Percentiles rank a stretch among this genome's conserved stretches.
phyloP scores from a whole-genome alignment of 2,329 filamentous ascomycete species.

The Helotiales sp. region DNA sequence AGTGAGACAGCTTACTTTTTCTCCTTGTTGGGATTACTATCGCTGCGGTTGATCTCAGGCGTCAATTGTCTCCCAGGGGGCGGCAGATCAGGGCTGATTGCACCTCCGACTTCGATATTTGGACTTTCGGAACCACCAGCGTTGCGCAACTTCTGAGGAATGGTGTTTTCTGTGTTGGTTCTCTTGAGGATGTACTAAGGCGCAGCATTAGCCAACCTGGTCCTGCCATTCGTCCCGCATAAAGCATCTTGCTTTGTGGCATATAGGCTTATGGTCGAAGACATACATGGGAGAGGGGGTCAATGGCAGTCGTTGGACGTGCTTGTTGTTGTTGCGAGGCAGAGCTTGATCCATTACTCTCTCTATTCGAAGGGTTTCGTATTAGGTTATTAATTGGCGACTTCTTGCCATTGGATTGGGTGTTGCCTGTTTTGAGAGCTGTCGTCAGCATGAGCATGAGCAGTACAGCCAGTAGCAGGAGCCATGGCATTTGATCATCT shows the following conservation, averaged over 20 bases:
- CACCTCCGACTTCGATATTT: constrained; percentile 32
- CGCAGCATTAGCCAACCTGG: constrained; percentile 31
- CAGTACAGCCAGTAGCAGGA: constrained; percentile 19
- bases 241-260: neutral
- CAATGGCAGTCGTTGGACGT: constrained; percentile 54
- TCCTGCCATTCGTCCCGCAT: neutral
- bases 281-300: constrained; percentile 71
- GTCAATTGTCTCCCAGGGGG: constrained; percentile 45
- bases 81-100: constrained; percentile 35
- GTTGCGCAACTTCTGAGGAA: constrained; percentile 56
- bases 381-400: constrained; percentile 34
- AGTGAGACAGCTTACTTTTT: constrained; percentile 62
- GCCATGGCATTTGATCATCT: constrained; percentile 32
- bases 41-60: constrained; percentile 38
- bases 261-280: constrained; percentile 15
- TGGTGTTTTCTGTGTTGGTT: constrained; percentile 66
- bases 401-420: constrained; percentile 37
- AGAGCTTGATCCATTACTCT: constrained; percentile 32
- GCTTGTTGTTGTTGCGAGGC: constrained; percentile 20
- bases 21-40: constrained; percentile 53
- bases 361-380: constrained; percentile 37
- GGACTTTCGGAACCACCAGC: constrained; percentile 59
- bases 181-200: constrained; percentile 64
- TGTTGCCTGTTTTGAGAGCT: constrained; percentile 32
- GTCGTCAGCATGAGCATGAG: constrained; percentile 36